A percentile compares a stretch with the other conserved stretches of the same genome.
Evolutionary conservation across 164 flowering plant species (phyloP).

Genomic region (Euptelea pleiosperma): DNA sequence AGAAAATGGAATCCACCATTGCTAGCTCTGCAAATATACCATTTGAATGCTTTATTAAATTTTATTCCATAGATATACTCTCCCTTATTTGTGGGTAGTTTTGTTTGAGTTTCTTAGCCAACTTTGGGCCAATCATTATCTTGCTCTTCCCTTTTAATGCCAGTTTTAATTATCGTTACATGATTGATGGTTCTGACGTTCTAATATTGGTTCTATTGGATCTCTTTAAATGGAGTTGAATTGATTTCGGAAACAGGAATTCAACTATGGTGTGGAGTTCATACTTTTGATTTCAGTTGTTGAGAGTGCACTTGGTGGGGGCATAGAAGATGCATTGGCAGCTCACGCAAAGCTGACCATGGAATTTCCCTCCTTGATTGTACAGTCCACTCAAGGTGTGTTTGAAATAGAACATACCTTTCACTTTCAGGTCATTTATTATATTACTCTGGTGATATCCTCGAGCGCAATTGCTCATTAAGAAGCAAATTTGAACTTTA

Average conservation of each 20-base stretch:
- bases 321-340: constrained; percentile 59
- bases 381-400: constrained; percentile 77
- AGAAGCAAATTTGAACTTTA: background rate
- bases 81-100: background rate
- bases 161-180: background rate
- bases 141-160: background rate
- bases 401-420: background rate
- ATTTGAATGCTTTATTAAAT: no score
- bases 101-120: constrained; percentile 1
- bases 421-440: background rate
- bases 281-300: constrained; percentile 57
- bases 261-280: constrained; percentile 76
- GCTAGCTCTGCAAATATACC: background rate
- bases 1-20: background rate
- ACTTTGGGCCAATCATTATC: no score
- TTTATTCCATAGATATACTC: background rate
- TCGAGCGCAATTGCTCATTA: background rate
- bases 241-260: constrained; percentile 53
- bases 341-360: constrained; percentile 42
- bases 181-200: background rate
- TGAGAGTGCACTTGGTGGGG: constrained; percentile 39
- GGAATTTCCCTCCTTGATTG: constrained; percentile 62
- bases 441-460: background rate
- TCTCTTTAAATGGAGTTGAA: background rate
- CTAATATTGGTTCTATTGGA: background rate